phyloP scores from a whole-genome alignment of 1,284 basidiomycete genomes.

The Rhodofomes roseus region DNA sequence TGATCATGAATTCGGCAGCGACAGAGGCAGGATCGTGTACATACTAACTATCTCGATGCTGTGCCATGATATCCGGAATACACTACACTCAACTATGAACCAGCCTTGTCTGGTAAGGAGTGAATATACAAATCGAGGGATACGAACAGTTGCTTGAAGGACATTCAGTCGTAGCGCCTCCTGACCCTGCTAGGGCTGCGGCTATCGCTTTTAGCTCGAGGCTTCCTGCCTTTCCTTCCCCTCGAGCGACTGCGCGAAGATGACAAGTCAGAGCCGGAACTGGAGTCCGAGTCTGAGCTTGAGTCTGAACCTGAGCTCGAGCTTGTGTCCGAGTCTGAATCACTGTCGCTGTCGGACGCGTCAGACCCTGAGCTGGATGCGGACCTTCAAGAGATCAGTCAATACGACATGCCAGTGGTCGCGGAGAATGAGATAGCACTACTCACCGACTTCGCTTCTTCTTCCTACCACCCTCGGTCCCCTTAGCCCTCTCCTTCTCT shows the following conservation, averaged over 20 bases:
- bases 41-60: constrained; percentile 4
- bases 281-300: constrained; percentile 19
- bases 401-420: background rate
- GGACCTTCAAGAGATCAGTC: background rate
- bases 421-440: background rate
- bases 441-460: constrained; percentile 54
- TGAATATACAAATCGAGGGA: background rate
- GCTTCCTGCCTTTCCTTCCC: constrained; percentile 21
- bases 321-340: constrained; percentile 16
- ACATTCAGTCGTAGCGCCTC: constrained; percentile 8
- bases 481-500: constrained; percentile 62
- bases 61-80: background rate
- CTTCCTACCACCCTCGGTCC: constrained; percentile 37
- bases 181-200: constrained; percentile 13
- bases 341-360: background rate
- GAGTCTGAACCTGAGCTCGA: background rate
- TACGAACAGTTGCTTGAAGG: background rate
- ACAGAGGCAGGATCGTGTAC: constrained; percentile 24
- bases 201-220: constrained; percentile 20
- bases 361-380: background rate
- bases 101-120: background rate
- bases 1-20: constrained; percentile 83
- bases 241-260: constrained; percentile 37
- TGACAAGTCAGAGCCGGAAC: constrained; percentile 35
- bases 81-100: background rate